Percentiles rank a stretch among this genome's conserved stretches.
These are phyloP conservation scores for Suillus plorans DNA, from an alignment of 768 basidiomycete species.

Conservation along the genomic window DNA sequence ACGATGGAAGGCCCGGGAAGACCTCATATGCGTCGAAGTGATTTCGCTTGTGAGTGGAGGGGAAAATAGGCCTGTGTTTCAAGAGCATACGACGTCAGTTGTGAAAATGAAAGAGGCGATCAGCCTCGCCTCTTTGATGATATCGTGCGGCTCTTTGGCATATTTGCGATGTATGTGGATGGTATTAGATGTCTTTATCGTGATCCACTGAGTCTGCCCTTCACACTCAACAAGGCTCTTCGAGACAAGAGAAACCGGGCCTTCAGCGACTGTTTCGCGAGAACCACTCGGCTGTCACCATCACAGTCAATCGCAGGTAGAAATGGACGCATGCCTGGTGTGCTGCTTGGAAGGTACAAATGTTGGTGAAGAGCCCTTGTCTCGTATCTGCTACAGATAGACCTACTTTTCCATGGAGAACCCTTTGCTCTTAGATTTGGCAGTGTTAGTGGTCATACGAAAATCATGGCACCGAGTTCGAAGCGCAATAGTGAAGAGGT, in stretches of 20 bases:
- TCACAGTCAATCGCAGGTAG: not conserved
- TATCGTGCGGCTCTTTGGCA: conserved; percentile 66
- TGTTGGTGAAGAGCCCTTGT: not conserved
- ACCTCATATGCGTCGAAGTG: too few relatives aligned
- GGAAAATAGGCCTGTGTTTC: too few relatives aligned
- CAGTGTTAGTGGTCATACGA: not conserved
- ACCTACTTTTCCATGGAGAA: not conserved
- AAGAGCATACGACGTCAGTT: too few relatives aligned
- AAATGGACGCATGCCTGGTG: conserved; percentile 10
- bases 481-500: not conserved
- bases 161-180: conserved; percentile 40
- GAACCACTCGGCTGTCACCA: not conserved
- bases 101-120: conserved; percentile 25
- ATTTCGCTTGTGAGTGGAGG: too few relatives aligned
- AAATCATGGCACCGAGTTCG: not conserved
- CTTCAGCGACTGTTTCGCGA: conserved; percentile 24
- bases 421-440: not conserved
- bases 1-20: too few relatives aligned
- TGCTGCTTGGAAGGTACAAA: not conserved
- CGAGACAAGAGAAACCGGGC: conserved; percentile 24
- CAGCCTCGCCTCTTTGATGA: conserved; percentile 60
- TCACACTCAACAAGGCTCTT: conserved; percentile 16
- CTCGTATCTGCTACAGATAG: not conserved
- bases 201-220: conserved; percentile 17
- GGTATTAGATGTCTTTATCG: conserved; percentile 57